A percentile compares a stretch with the other conserved stretches of the same genome.
Conservation (phyloP, 257 asterid genomes). For the Echium plantagineum region DNA sequence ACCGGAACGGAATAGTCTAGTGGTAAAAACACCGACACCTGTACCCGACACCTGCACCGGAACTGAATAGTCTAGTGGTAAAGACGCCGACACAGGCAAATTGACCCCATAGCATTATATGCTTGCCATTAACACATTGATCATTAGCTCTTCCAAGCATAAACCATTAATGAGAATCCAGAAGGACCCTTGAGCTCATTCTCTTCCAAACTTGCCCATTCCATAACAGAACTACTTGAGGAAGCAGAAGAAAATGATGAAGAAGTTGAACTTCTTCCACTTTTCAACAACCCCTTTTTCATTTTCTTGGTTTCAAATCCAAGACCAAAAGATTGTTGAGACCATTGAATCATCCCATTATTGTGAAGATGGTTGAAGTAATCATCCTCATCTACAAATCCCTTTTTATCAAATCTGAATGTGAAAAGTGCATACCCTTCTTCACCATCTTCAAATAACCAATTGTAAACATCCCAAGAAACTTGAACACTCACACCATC, state of each 20-base stretch:
- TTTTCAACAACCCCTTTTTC: constrained; percentile 26
- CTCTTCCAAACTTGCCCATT: constrained; percentile 55
- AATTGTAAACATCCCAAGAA: constrained; percentile 55
- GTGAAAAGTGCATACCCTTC: constrained; percentile 47
- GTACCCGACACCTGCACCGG: too few species aligned
- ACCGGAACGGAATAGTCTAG: too few species aligned
- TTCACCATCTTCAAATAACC: constrained; percentile 33
- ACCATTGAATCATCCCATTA: constrained; percentile 14
- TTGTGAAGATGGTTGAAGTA: not conserved
- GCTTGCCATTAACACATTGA: not conserved
- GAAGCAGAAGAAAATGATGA: constrained; percentile 42
- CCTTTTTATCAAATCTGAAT: constrained; percentile 29
- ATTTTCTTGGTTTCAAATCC: constrained; percentile 41
- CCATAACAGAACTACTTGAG: constrained; percentile 51
- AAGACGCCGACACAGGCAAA: too few species aligned
- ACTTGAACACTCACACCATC: constrained; percentile 32
- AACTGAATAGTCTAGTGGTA: too few species aligned
- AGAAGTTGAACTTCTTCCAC: constrained; percentile 13
- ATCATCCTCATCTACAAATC: constrained; percentile 17
- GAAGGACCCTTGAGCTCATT: constrained; percentile 35
- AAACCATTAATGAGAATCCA: constrained; percentile 44
- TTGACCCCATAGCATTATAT: too few species aligned
- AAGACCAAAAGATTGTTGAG: constrained; percentile 27
- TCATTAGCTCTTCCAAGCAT: constrained; percentile 38
- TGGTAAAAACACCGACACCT: too few species aligned